A percentile compares a stretch with the other conserved stretches of the same genome.
phyloP scores from a whole-genome alignment of 352 stramenopile species.

The Phytophthora vignae region DNA sequence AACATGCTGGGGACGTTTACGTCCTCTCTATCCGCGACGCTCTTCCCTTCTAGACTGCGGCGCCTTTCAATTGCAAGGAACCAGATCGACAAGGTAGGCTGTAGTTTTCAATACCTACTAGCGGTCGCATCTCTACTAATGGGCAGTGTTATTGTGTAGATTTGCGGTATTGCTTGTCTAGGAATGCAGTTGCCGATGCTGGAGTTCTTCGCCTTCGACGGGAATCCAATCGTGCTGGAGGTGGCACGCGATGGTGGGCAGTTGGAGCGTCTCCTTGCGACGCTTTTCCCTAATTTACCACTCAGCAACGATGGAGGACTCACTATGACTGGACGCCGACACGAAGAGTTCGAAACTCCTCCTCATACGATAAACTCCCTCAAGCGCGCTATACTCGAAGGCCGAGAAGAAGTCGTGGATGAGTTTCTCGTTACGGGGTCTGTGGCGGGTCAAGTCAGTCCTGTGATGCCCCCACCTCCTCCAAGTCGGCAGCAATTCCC shows the following conservation, averaged over 20 bases:
- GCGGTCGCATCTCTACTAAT: background rate
- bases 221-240: slow-evolving; percentile 49
- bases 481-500: background rate
- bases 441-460: background rate
- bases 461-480: background rate
- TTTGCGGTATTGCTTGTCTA: slow-evolving; percentile 58
- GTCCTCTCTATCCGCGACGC: slow-evolving; percentile 18
- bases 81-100: slow-evolving; percentile 61
- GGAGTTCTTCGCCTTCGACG: slow-evolving; percentile 57
- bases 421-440: slow-evolving; percentile 28
- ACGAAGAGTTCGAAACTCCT: slow-evolving; percentile 11
- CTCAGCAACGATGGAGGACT: slow-evolving; percentile 33
- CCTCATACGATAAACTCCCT: slow-evolving; percentile 15
- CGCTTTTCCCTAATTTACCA: slow-evolving; percentile 47
- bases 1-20: slow-evolving; percentile 59
- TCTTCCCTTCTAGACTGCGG: slow-evolving; percentile 54
- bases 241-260: slow-evolving; percentile 43
- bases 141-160: slow-evolving; percentile 20
- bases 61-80: slow-evolving; percentile 66
- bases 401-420: slow-evolving; percentile 21
- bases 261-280: slow-evolving; percentile 51
- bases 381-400: slow-evolving; percentile 31
- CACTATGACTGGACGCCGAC: slow-evolving; percentile 22
- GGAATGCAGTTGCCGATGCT: slow-evolving; percentile 49
- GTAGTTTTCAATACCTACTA: background rate